phyloP scores from a whole-genome alignment of 805 yeast species.

The Candida boidinii region DNA sequence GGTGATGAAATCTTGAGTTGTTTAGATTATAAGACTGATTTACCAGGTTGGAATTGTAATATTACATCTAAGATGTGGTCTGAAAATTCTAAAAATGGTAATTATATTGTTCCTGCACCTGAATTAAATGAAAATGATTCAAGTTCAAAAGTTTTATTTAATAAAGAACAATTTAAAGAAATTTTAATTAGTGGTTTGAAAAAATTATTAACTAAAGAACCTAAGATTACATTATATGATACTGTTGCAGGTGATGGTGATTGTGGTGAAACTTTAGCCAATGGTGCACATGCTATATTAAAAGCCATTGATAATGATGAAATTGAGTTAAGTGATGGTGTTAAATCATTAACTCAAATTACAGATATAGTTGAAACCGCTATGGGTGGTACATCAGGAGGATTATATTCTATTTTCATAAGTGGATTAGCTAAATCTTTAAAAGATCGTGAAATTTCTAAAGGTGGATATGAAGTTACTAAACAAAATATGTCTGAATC shows the following conservation, averaged over 20 bases:
- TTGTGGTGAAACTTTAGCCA: conserved; percentile 85
- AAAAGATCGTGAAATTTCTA: conserved; percentile 30
- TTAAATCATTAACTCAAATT: conserved; percentile 54
- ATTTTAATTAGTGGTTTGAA: conserved; percentile 43
- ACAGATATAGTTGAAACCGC: conserved; percentile 74
- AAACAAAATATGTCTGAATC: conserved; percentile 36
- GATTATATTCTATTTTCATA: conserved; percentile 77
- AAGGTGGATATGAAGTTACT: conserved; percentile 22
- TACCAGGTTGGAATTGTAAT: conserved; percentile 73
- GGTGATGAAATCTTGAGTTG: conserved; percentile 38
- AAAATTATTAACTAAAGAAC: conserved; percentile 55
- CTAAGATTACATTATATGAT: conserved; percentile 76
- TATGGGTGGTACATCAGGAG: conserved; percentile 99
- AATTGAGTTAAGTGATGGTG: conserved; percentile 38
- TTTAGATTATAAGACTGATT: conserved; percentile 66
- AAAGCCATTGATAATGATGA: conserved; percentile 35
- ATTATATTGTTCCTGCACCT: conserved; percentile 21
- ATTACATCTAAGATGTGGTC: conserved; percentile 17
- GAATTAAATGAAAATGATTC: conserved; percentile 23
- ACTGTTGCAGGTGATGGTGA: conserved; percentile 95
- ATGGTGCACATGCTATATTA: conserved; percentile 71
- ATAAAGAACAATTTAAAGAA: conserved; percentile 18
- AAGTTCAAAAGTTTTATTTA: conserved; percentile 19
- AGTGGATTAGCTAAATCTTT: conserved; percentile 60
- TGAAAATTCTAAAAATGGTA: conserved; percentile 7